phyloP scores from a whole-genome alignment of 495 filamentous ascomycete species.

The Cetradonia linearis region DNA sequence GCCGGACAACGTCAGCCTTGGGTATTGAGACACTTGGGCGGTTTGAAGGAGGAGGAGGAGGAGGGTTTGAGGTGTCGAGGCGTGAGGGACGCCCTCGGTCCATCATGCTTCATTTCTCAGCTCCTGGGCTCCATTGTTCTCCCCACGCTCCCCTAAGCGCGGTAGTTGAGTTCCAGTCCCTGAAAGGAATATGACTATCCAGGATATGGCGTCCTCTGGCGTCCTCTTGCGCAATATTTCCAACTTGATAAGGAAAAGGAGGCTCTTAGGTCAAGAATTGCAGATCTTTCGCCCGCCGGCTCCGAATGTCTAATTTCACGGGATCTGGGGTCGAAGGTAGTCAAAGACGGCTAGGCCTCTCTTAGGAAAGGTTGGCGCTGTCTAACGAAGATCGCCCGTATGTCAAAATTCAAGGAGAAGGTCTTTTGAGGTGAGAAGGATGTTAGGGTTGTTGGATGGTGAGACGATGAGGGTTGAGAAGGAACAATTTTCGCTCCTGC shows the following conservation, averaged over 20 bases:
- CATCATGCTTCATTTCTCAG: slow-evolving; percentile 14
- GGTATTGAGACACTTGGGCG: slow-evolving; percentile 13
- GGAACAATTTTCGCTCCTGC: neutral
- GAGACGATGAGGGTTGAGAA: neutral
- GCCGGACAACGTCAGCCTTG: slow-evolving; percentile 27
- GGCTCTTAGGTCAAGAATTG: slow-evolving; percentile 4
- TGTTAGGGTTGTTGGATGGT: neutral
- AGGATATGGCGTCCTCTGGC: too few relatives aligned
- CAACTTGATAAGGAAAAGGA: slow-evolving; percentile 4
- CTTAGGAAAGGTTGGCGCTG: neutral
- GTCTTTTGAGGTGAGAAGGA: neutral
- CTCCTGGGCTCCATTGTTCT: slow-evolving; percentile 5
- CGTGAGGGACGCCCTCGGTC: slow-evolving; percentile 17
- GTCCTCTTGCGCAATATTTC: slow-evolving; percentile 13
- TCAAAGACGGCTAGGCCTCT: neutral
- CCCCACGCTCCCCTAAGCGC: neutral
- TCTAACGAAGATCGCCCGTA: neutral
- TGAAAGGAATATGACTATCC: neutral
- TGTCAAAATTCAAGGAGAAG: neutral
- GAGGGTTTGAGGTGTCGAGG: slow-evolving; percentile 9
- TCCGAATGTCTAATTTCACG: slow-evolving; percentile 2
- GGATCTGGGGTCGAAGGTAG: slow-evolving; percentile 4
- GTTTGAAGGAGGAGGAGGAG: slow-evolving; percentile 16
- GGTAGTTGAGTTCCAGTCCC: neutral
- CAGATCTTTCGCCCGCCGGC: slow-evolving; percentile 11